Conservation (phyloP, 2,329 filamentous ascomycete species). For the Aspergillus cejpii region DNA sequence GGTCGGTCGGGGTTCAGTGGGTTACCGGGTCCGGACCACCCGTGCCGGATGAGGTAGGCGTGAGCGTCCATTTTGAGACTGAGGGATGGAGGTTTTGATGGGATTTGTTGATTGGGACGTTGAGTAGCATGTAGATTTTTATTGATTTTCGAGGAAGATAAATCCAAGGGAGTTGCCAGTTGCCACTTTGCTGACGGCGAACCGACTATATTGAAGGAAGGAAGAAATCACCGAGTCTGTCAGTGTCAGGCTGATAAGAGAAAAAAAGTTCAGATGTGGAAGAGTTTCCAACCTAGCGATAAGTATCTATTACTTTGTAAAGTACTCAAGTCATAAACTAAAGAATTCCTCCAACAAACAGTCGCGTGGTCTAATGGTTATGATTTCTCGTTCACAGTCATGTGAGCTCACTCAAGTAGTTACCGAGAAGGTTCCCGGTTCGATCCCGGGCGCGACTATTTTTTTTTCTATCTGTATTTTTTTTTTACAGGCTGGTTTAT, state of each 20-base stretch:
- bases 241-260: too few species aligned
- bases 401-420: conserved; percentile 3
- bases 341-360: not conserved
- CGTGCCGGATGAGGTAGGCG: conserved; percentile 74
- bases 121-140: not conserved
- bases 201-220: too few species aligned
- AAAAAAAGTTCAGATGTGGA: not conserved
- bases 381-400: conserved; percentile 19
- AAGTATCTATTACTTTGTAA: not conserved
- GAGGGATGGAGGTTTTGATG: not conserved
- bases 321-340: not conserved
- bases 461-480: conserved; percentile 9
- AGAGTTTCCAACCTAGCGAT: not conserved
- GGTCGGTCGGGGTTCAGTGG: conserved; percentile 64
- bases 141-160: not conserved
- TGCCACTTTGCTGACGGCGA: too few species aligned
- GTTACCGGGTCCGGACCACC: conserved; percentile 84
- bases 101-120: not conserved
- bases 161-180: too few species aligned
- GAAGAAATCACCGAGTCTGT: too few species aligned
- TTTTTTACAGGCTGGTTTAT: not conserved
- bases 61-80: conserved; percentile 65
- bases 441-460: conserved; percentile 21
- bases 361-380: conserved; percentile 22
- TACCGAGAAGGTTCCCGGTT: conserved; percentile 18